Evolutionary conservation across 2,329 filamentous ascomycete genomes (phyloP).

Genomic region (Diaporthe caulivora): DNA sequence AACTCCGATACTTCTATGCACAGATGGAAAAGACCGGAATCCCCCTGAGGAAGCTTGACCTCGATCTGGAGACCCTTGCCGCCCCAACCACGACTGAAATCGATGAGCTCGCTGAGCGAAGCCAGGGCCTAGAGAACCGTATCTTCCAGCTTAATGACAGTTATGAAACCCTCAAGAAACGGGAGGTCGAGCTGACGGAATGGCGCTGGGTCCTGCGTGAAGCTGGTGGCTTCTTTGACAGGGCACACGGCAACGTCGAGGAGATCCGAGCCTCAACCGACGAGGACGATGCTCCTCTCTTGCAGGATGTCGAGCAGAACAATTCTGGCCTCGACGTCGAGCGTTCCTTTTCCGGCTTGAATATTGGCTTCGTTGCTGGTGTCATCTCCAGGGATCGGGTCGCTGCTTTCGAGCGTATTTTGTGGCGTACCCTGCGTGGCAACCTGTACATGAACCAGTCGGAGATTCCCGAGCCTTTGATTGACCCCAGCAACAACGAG

Average conservation of each 20-base stretch:
- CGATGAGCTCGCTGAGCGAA: slow-evolving; percentile 92
- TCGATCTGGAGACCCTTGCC: slow-evolving; percentile 88
- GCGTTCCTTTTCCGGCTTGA: slow-evolving; percentile 95
- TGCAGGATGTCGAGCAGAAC: slow-evolving; percentile 93
- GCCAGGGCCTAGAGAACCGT: slow-evolving; percentile 91
- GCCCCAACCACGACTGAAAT: slow-evolving; percentile 94
- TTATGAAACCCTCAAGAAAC: slow-evolving; percentile 98
- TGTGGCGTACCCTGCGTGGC: slow-evolving; percentile 96
- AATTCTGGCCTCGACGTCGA: slow-evolving; percentile 76
- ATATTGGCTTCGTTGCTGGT: slow-evolving; percentile 97
- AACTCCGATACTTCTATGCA: slow-evolving; percentile 93
- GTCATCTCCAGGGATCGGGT: slow-evolving; percentile 95
- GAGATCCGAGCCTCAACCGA: slow-evolving; percentile 93
- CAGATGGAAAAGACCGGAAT: slow-evolving; percentile 97
- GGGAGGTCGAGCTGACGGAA: slow-evolving; percentile 95
- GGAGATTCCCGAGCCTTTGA: slow-evolving; percentile 92
- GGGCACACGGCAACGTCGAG: slow-evolving; percentile 95
- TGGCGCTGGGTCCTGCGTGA: slow-evolving; percentile 98
- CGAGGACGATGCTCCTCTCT: slow-evolving; percentile 91
- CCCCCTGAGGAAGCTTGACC: slow-evolving; percentile 87
- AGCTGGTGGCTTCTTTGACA: slow-evolving; percentile 96
- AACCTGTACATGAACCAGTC: slow-evolving; percentile 99
- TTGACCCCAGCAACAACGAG: slow-evolving; percentile 94
- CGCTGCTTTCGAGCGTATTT: slow-evolving; percentile 94
- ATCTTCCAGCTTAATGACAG: slow-evolving; percentile 95